A percentile compares a stretch with the other conserved stretches of the same genome.
phyloP scores from a whole-genome alignment of 495 filamentous ascomycete genomes.

The Neurospora discreta region DNA sequence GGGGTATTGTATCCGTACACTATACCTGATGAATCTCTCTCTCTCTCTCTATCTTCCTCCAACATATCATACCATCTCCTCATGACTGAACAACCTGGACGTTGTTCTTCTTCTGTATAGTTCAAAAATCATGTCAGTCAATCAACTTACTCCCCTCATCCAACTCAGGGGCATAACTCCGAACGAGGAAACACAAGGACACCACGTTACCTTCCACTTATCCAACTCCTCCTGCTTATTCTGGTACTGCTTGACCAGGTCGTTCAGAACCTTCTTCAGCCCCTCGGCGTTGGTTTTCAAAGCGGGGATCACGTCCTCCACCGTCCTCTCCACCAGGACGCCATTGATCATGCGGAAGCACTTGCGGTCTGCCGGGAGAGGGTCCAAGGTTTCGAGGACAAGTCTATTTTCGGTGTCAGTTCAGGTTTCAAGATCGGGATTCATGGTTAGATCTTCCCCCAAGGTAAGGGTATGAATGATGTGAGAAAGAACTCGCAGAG shows the following conservation, averaged over 20 bases:
- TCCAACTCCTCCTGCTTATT: constrained; percentile 89
- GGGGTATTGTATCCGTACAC: not conserved
- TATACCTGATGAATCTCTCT: not conserved
- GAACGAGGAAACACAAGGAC: not conserved
- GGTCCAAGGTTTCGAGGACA: constrained; percentile 85
- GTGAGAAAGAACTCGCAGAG: constrained; percentile 2
- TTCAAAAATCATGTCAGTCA: constrained; percentile 12
- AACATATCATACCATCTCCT: constrained; percentile 1
- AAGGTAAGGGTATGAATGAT: constrained; percentile 7
- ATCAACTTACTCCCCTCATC: not conserved
- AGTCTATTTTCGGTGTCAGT: constrained; percentile 46
- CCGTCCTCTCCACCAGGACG: constrained; percentile 85
- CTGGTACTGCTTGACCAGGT: constrained; percentile 95
- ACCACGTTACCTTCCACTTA: constrained; percentile 81
- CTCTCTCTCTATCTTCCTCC: not conserved
- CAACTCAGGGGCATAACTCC: not conserved
- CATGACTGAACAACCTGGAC: constrained; percentile 83
- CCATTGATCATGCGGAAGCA: constrained; percentile 99
- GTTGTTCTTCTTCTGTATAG: constrained; percentile 89
- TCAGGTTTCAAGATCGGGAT: not conserved
- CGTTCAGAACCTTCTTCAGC: constrained; percentile 89
- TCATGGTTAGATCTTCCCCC: not conserved
- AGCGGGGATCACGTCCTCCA: constrained; percentile 81
- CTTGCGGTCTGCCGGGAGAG: constrained; percentile 76
- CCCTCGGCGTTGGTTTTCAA: constrained; percentile 92